Percentiles rank a stretch among this genome's conserved stretches.
Conservation (phyloP, 257 asterid species). For the Scutellaria minor region DNA sequence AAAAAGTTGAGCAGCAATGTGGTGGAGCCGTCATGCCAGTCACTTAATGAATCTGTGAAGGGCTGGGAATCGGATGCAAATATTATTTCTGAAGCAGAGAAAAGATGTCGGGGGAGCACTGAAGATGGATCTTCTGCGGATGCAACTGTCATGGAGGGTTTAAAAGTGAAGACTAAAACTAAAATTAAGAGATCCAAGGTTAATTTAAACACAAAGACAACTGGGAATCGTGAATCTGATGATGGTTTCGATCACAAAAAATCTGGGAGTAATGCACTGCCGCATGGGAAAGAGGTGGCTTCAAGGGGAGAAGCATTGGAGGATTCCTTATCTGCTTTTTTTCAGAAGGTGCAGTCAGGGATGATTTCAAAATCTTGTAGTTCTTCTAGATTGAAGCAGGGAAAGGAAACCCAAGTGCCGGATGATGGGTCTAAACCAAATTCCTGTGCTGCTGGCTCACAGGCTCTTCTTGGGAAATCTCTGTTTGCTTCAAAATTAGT, state of each 20-base stretch:
- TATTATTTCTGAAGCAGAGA: constrained; percentile 37
- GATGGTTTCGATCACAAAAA: constrained; percentile 35
- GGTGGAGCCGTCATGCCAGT: constrained; percentile 40
- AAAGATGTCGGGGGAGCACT: constrained; percentile 38
- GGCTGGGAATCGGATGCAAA: constrained; percentile 40
- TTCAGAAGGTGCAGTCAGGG: constrained; percentile 69
- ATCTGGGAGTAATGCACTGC: constrained; percentile 34
- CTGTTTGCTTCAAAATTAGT: constrained; percentile 37
- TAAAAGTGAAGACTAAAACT: constrained; percentile 41
- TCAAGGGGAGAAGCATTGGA: constrained; percentile 53
- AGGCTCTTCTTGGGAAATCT: constrained; percentile 39
- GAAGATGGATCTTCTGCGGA: constrained; percentile 45
- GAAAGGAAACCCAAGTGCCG: constrained; percentile 44
- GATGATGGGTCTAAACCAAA: constrained; percentile 40
- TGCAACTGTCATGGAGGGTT: constrained; percentile 39
- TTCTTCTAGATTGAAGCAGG: constrained; percentile 54
- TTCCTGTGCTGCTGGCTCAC: constrained; percentile 43
- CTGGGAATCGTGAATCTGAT: constrained; percentile 36
- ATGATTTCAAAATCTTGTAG: constrained; percentile 47
- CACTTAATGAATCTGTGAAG: constrained; percentile 41
- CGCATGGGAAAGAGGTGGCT: constrained; percentile 44
- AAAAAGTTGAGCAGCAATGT: constrained; percentile 37
- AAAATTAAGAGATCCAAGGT: constrained; percentile 52
- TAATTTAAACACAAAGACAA: constrained; percentile 36
- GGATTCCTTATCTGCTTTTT: constrained; percentile 71